These are phyloP conservation scores for Aspergillus awamori DNA, from an alignment of 2,329 filamentous ascomycete species.

Conservation along the genomic window DNA sequence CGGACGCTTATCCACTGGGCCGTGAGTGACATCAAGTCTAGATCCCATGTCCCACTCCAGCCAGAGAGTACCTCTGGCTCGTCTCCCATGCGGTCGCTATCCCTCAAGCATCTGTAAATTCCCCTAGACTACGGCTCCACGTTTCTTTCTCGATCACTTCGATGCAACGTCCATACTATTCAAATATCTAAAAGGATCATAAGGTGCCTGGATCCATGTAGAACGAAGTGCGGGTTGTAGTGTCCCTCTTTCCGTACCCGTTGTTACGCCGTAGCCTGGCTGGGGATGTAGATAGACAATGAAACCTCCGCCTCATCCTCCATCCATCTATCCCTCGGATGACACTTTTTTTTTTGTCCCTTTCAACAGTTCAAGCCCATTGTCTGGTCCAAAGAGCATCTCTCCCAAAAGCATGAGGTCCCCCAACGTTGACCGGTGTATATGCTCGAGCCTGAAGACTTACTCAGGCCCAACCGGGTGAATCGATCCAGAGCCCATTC, in stretches of 20 bases:
- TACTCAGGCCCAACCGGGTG: constrained; percentile 8
- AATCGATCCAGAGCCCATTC: constrained; percentile 10
- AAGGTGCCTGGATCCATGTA: background rate
- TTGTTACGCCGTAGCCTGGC: background rate
- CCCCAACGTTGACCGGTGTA: background rate
- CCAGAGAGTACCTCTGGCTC: no score
- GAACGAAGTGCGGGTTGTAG: background rate
- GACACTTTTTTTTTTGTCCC: background rate
- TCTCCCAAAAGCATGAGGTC: background rate
- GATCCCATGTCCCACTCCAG: constrained; percentile 1
- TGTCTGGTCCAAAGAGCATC: background rate
- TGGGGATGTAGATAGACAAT: background rate
- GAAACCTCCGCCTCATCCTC: background rate
- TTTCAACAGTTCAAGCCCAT: background rate
- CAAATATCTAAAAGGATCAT: background rate
- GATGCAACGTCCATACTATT: background rate
- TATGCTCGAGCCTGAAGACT: background rate
- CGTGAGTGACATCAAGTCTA: constrained; percentile 8
- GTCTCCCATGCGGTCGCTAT: no score
- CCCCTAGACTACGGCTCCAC: no score
- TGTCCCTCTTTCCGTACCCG: background rate
- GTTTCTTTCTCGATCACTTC: background rate
- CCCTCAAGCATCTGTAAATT: no score
- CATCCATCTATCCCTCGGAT: background rate
- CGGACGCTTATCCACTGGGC: background rate